A percentile compares a stretch with the other conserved stretches of the same genome.
phyloP scores from a whole-genome alignment of 2,329 filamentous ascomycete genomes.

The Paradendryphiella salina region DNA sequence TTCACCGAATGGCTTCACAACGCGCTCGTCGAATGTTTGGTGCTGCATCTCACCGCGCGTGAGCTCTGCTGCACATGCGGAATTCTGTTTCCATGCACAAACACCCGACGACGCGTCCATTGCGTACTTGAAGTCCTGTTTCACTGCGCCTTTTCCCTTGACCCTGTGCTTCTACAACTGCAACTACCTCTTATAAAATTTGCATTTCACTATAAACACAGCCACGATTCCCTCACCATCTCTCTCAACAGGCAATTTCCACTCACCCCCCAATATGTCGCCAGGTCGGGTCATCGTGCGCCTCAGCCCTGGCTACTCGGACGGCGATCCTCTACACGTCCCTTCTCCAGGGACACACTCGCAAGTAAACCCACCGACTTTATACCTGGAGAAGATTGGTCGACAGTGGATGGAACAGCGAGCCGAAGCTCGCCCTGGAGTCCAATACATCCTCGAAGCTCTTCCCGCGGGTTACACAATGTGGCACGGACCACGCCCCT shows the following conservation, averaged over 20 bases:
- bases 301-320: conserved; percentile 31
- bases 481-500: conserved; percentile 54
- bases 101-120: too few relatives aligned
- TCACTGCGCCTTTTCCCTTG: too few relatives aligned
- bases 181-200: conserved; percentile 10
- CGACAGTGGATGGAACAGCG: conserved; percentile 53
- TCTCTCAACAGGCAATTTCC: too few relatives aligned
- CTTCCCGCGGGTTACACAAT: conserved; percentile 60
- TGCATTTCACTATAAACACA: neutral
- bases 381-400: conserved; percentile 55
- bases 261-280: conserved; percentile 4
- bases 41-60: too few relatives aligned
- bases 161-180: conserved; percentile 2
- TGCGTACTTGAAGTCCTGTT: too few relatives aligned
- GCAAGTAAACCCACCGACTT: conserved; percentile 46
- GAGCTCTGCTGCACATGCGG: too few relatives aligned
- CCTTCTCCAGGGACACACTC: conserved; percentile 31
- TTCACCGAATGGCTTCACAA: neutral
- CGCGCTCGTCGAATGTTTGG: neutral
- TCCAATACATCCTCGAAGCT: conserved; percentile 56
- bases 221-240: neutral
- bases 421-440: conserved; percentile 42
- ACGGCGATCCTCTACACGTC: conserved; percentile 42
- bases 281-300: conserved; percentile 27
- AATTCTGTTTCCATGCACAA: too few relatives aligned